Evolutionary conservation across 805 yeast species (phyloP).

Genomic region (Candida schatavii): DNA sequence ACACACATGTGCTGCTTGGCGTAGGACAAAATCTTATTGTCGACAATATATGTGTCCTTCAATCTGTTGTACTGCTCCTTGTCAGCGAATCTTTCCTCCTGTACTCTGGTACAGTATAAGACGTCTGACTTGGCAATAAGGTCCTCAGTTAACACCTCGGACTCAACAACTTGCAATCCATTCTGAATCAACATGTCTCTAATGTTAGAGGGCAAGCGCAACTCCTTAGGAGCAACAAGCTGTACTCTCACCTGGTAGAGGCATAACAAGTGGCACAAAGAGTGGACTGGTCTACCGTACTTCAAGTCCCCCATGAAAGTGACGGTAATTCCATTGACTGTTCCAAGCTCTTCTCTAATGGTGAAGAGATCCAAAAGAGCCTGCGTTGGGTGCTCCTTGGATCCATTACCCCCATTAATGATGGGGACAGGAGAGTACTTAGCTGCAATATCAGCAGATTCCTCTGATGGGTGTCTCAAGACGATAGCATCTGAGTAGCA

Average conservation of each 20-base stretch:
- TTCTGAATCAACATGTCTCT: slow-evolving; percentile 61
- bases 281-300: slow-evolving; percentile 98
- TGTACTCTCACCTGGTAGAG: slow-evolving; percentile 93
- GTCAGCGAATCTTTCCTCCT: slow-evolving; percentile 89
- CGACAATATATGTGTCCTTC: slow-evolving; percentile 89
- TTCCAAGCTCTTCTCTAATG: slow-evolving; percentile 97
- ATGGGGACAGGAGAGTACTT: slow-evolving; percentile 96
- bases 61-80: slow-evolving; percentile 77
- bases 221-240: slow-evolving; percentile 86
- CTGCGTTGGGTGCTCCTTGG: slow-evolving; percentile 98
- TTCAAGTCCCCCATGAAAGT: slow-evolving; percentile 99
- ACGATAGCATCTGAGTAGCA: slow-evolving; percentile 97
- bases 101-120: slow-evolving; percentile 96
- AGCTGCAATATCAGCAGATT: slow-evolving; percentile 90
- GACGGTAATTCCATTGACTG: slow-evolving; percentile 95
- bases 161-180: slow-evolving; percentile 72
- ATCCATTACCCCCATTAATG: slow-evolving; percentile 96
- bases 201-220: slow-evolving; percentile 75
- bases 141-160: slow-evolving; percentile 75
- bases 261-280: slow-evolving; percentile 82
- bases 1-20: slow-evolving; percentile 99
- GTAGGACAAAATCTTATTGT: slow-evolving; percentile 82
- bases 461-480: slow-evolving; percentile 92
- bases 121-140: slow-evolving; percentile 90
- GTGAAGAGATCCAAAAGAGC: slow-evolving; percentile 97